phyloP scores from a whole-genome alignment of 805 yeast genomes.

The Pichia nanzhaoensis region DNA sequence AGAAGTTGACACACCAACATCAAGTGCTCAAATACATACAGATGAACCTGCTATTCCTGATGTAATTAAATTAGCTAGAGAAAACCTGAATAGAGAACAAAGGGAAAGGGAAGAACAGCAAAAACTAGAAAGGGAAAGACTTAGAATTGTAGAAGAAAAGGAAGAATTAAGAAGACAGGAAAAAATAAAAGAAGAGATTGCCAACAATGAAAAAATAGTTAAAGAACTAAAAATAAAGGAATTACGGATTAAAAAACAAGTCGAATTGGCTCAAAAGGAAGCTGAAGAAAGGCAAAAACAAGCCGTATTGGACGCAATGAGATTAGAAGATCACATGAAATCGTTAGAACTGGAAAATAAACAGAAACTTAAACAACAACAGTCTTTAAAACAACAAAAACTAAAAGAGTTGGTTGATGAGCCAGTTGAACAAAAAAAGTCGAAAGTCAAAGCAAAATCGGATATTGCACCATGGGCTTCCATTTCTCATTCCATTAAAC shows the following conservation, averaged over 20 bases:
- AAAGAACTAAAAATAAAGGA: background rate
- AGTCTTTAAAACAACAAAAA: constrained; percentile 5
- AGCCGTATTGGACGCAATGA: background rate
- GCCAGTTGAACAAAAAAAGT: background rate
- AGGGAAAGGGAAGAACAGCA: background rate
- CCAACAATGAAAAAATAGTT: background rate
- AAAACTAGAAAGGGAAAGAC: background rate
- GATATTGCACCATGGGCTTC: constrained; percentile 33
- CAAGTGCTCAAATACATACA: no score
- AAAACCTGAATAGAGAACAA: background rate
- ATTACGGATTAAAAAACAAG: background rate
- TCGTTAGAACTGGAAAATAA: constrained; percentile 7
- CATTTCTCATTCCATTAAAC: constrained; percentile 20
- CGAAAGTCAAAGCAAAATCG: background rate
- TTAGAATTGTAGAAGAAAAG: background rate
- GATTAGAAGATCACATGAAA: constrained; percentile 7
- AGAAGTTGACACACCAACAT: no score
- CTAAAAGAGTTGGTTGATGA: background rate
- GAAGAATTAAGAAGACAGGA: background rate
- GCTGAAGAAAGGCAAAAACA: background rate
- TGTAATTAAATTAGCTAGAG: background rate
- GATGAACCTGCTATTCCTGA: background rate
- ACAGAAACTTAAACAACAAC: constrained; percentile 2
- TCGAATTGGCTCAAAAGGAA: background rate
- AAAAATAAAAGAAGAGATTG: background rate